These are phyloP conservation scores for Ilex paraguariensis DNA, from an alignment of 305 asterid species.

Conservation along the genomic window DNA sequence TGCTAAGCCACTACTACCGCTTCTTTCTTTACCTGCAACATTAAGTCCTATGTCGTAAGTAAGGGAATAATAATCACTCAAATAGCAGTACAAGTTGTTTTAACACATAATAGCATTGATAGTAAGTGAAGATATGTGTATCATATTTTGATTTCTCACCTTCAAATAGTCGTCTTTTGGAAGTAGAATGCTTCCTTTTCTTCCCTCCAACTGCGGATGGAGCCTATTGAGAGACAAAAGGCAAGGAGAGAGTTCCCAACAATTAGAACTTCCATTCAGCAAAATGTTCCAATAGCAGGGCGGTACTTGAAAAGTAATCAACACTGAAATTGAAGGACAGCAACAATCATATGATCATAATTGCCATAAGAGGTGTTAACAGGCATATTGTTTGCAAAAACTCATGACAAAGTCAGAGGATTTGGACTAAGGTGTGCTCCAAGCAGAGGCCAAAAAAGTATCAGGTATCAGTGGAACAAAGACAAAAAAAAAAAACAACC, in stretches of 20 bases:
- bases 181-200: conserved; percentile 9
- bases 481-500: too few relatives aligned
- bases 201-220: conserved; percentile 31
- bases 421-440: too few relatives aligned
- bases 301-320: too few relatives aligned
- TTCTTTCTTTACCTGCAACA: conserved; percentile 33
- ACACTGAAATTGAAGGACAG: neutral
- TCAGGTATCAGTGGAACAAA: too few relatives aligned
- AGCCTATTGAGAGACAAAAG: conserved; percentile 27
- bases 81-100: neutral
- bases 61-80: neutral
- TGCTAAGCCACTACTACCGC: conserved; percentile 11
- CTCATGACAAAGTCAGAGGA: too few relatives aligned
- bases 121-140: conserved; percentile 11
- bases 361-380: too few relatives aligned
- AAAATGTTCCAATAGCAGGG: neutral
- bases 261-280: neutral
- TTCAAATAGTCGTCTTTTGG: conserved; percentile 16
- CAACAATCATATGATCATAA: neutral
- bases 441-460: too few relatives aligned
- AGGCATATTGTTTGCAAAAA: too few relatives aligned
- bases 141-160: conserved; percentile 28
- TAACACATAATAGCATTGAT: neutral
- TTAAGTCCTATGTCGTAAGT: conserved; percentile 15
- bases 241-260: neutral